These are phyloP conservation scores for Plenodomus tracheiphilus DNA, from an alignment of 2,329 filamentous ascomycete genomes.

Conservation along the genomic window DNA sequence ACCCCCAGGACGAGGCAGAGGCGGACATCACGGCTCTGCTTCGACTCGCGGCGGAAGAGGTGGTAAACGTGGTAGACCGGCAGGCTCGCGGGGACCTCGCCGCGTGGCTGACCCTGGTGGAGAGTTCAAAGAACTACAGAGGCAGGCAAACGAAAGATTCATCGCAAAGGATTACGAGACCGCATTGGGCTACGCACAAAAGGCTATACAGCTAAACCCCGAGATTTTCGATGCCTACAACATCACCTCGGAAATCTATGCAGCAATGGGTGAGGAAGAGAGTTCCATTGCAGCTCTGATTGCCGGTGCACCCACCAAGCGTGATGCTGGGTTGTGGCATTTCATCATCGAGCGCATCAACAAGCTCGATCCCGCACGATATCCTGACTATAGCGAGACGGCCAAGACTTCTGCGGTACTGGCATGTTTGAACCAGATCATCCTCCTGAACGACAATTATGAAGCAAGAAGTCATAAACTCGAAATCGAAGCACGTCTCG, in stretches of 20 bases:
- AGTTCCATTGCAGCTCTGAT: constrained; percentile 61
- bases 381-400: constrained; percentile 32
- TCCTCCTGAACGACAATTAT: constrained; percentile 57
- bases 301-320: constrained; percentile 61
- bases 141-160: constrained; percentile 69
- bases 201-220: constrained; percentile 54
- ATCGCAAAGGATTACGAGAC: constrained; percentile 63
- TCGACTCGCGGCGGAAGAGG: constrained; percentile 28
- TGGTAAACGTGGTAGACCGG: constrained; percentile 30
- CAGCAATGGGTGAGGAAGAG: constrained; percentile 58
- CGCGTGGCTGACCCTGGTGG: constrained; percentile 69
- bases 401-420: constrained; percentile 34
- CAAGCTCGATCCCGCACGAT: constrained; percentile 46
- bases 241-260: constrained; percentile 62
- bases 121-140: constrained; percentile 70
- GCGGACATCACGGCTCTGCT: constrained; percentile 17
- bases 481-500: constrained; percentile 57
- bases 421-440: constrained; percentile 49
- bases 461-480: constrained; percentile 60
- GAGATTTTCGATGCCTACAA: constrained; percentile 66
- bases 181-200: constrained; percentile 36
- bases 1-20: constrained; percentile 28
- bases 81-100: constrained; percentile 46
- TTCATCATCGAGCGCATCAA: constrained; percentile 59
- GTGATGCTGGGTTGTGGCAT: constrained; percentile 61